Percentiles rank a stretch among this genome's conserved stretches.
Evolutionary conservation across 1,139 yeast species (phyloP).

Genomic region (Debaryomyces robertsiae): DNA sequence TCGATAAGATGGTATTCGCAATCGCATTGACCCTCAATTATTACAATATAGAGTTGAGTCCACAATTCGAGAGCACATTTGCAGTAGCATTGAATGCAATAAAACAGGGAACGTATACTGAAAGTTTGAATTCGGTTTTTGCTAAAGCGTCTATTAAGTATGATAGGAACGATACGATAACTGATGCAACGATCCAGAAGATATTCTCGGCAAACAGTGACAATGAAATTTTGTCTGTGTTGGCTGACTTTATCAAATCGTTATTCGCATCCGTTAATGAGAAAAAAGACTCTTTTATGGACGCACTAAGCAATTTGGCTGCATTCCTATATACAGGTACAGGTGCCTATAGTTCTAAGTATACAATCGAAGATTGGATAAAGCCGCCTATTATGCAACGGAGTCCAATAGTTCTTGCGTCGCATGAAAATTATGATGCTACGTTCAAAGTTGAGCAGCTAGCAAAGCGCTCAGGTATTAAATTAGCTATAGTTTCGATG

Average conservation of each 20-base stretch:
- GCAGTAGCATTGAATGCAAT: slow-evolving; percentile 11
- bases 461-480: slow-evolving; percentile 30
- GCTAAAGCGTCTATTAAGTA: not conserved
- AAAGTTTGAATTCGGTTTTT: slow-evolving; percentile 9
- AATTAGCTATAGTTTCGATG: slow-evolving; percentile 58
- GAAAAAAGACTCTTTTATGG: slow-evolving; percentile 20
- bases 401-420: slow-evolving; percentile 55
- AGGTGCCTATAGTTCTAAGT: slow-evolving; percentile 29
- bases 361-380: slow-evolving; percentile 29
- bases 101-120: not conserved
- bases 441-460: slow-evolving; percentile 53
- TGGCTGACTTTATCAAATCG: slow-evolving; percentile 18
- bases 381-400: slow-evolving; percentile 6
- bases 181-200: not conserved
- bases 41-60: slow-evolving; percentile 29
- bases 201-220: slow-evolving; percentile 17
- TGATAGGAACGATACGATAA: not conserved
- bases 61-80: slow-evolving; percentile 21
- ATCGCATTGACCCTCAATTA: slow-evolving; percentile 37
- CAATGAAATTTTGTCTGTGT: slow-evolving; percentile 21
- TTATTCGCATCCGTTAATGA: slow-evolving; percentile 10
- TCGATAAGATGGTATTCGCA: slow-evolving; percentile 52
- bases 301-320: slow-evolving; percentile 19
- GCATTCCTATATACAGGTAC: slow-evolving; percentile 27
- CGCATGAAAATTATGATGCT: slow-evolving; percentile 69